A percentile compares a stretch with the other conserved stretches of the same genome.
phyloP scores from a whole-genome alignment of 495 filamentous ascomycete species.

The Jackrogersella multiformis region DNA sequence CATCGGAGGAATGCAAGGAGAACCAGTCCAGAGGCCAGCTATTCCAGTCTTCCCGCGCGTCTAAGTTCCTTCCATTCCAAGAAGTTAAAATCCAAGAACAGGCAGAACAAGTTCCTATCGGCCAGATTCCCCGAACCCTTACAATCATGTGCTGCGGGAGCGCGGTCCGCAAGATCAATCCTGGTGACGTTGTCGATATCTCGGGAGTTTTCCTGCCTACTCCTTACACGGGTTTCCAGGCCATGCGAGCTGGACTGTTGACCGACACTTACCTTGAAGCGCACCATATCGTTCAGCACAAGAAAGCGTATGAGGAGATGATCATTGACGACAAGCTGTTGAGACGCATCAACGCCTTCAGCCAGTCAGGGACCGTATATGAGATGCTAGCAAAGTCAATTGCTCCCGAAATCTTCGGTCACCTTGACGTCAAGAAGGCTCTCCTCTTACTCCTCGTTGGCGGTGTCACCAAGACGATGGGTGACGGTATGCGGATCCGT shows the following conservation, averaged over 20 bases:
- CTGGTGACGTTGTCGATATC: constrained; percentile 92
- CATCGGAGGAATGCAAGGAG: constrained; percentile 84
- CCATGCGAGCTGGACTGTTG: constrained; percentile 90
- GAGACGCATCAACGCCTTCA: constrained; percentile 81
- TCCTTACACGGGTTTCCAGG: constrained; percentile 97
- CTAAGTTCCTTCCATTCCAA: constrained; percentile 97
- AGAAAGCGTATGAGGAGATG: constrained; percentile 94
- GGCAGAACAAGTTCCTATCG: constrained; percentile 97
- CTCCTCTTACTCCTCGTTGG: constrained; percentile 93
- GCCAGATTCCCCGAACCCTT: constrained; percentile 91
- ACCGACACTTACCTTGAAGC: constrained; percentile 98
- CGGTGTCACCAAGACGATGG: constrained; percentile 96
- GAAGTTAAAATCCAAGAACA: constrained; percentile 99
- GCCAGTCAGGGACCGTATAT: constrained; percentile 87
- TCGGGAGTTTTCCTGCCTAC: constrained; percentile 96
- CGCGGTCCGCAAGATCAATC: constrained; percentile 84
- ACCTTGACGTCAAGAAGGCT: constrained; percentile 97
- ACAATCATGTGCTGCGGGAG: constrained; percentile 90
- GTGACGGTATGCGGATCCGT: constrained; percentile 97
- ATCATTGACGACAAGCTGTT: constrained; percentile 76
- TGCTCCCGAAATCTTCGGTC: constrained; percentile 95
- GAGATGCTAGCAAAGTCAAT: constrained; percentile 95
- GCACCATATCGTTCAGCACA: constrained; percentile 92
- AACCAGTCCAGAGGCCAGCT: constrained; percentile 95
- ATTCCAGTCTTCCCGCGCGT: constrained; percentile 90